Conservation (phyloP, 768 basidiomycete species). For the Dictyophora rubrovolvata region DNA sequence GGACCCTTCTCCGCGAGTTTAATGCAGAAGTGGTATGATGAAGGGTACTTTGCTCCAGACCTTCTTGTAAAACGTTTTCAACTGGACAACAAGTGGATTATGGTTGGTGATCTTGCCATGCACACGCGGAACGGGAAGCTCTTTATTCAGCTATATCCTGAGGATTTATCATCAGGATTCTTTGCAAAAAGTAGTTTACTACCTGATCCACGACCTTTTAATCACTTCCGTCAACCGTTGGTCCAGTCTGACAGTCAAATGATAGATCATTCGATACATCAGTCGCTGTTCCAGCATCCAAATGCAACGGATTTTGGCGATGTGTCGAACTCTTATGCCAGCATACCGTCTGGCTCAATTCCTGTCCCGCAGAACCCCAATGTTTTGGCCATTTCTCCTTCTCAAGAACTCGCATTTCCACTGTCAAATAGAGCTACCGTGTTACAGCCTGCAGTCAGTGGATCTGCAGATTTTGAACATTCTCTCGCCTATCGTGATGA, state of each 20-base stretch:
- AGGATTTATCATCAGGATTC: not conserved
- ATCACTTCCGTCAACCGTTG: slow-evolving; percentile 1
- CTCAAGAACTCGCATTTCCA: not conserved
- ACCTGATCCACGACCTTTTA: slow-evolving; percentile 20
- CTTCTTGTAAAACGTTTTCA: slow-evolving; percentile 78
- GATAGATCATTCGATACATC: not conserved
- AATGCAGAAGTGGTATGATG: slow-evolving; percentile 94
- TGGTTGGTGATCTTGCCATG: slow-evolving; percentile 49
- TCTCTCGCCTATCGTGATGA: not conserved
- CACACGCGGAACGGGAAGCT: slow-evolving; percentile 47
- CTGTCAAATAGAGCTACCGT: not conserved
- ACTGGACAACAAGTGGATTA: slow-evolving; percentile 56
- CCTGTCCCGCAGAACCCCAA: not conserved
- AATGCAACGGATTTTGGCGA: not conserved
- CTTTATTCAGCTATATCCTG: slow-evolving; percentile 44
- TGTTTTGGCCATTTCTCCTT: not conserved
- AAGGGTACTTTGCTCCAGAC: slow-evolving; percentile 77
- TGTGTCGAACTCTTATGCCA: not conserved
- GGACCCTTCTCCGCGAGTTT: slow-evolving; percentile 82
- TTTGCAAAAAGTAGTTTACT: slow-evolving; percentile 28
- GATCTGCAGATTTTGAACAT: not conserved
- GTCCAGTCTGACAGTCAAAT: not conserved
- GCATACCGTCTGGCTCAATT: not conserved
- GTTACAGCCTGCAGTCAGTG: not conserved
- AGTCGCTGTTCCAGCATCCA: not conserved